Base-by-base conservation (phyloP, 306 rosid genomes). In the Argentina anserina region DNA sequence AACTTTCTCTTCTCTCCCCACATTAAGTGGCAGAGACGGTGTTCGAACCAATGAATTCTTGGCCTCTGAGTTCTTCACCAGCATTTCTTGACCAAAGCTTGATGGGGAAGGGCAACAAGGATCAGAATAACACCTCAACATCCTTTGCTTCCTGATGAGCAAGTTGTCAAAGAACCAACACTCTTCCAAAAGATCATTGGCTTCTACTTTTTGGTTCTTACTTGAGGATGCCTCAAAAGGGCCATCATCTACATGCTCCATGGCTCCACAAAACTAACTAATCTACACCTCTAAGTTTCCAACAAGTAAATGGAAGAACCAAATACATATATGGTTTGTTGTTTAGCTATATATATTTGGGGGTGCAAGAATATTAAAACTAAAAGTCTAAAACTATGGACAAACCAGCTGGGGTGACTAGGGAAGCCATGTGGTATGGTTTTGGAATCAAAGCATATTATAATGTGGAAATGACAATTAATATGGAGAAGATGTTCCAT, bases 121-220 rank as follows among this genome's bases (percentile, higher is more conserved):
- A 84, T 93, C 93, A 70, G 98, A 93, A 34, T 62, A 69, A 71
- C 87, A 89, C 81, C 87, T 82, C 33, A 69, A 46, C 82, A 94
- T 86, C 58, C 36, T 84, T 75, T 90, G 81, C 66, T 70, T 86
- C 70, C 75, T 79, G 41, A 67, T 76, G 1, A 94, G 80, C 82
- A 85, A 65, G 83, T 89, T 89, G 20, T 81, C 87, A 72, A 91
- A 94, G 78, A 86, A 91, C 99, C 99, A 94, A 43, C 79, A 82
- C 66, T 86, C 88, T 56, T 94, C 97, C 40, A 91, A 79, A 78
- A 89, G 90, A 85, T 93, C 92, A 50, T 86, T 68, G 53, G 90
- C 81, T 70, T 85, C 92, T 29, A 56, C 67, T 49, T 74, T 82
- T 72, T 76, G 85, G 34, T 85, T 85, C 58, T 17, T 78, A 26